Percentiles rank a stretch among this genome's conserved stretches.
These are phyloP conservation scores for Polygonum maritimum DNA, from an alignment of 148 eudicot species.

Conservation along the genomic window DNA sequence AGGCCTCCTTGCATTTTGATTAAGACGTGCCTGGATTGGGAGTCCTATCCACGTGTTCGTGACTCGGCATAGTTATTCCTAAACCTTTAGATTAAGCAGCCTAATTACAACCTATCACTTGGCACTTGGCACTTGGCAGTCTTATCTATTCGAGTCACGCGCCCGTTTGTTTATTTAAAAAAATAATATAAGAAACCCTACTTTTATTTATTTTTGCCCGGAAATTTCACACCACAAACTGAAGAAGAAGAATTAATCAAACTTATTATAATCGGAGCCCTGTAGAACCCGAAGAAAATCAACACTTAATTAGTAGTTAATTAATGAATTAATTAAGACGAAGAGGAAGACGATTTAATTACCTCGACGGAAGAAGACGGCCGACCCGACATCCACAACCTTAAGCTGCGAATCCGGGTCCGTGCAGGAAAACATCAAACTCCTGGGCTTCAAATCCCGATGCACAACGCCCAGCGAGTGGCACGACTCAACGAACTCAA, in stretches of 20 bases:
- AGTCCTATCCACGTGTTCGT: background rate
- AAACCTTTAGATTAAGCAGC: no score
- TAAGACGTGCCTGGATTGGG: background rate
- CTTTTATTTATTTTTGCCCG: no score
- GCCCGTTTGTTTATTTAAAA: no score
- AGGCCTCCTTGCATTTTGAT: background rate
- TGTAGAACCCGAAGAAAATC: no score
- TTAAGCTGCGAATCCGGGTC: conserved; percentile 47
- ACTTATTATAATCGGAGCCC: no score
- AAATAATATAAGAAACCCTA: no score
- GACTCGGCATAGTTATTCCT: background rate
- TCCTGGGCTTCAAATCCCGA: conserved; percentile 64
- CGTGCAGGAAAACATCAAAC: conserved; percentile 36
- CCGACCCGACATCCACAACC: conserved; percentile 52
- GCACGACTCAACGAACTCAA: conserved; percentile 50
- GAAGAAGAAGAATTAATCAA: background rate
- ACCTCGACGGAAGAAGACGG: conserved; percentile 69
- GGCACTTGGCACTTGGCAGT: no score
- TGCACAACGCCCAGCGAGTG: conserved; percentile 71
- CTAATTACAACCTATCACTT: no score
- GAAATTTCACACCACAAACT: background rate
- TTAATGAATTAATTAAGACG: no score
- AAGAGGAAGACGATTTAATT: background rate
- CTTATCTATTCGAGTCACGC: no score
- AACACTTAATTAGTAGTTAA: no score